Conservation (phyloP, 139 green algal species). For the Asterochloris sp. region DNA sequence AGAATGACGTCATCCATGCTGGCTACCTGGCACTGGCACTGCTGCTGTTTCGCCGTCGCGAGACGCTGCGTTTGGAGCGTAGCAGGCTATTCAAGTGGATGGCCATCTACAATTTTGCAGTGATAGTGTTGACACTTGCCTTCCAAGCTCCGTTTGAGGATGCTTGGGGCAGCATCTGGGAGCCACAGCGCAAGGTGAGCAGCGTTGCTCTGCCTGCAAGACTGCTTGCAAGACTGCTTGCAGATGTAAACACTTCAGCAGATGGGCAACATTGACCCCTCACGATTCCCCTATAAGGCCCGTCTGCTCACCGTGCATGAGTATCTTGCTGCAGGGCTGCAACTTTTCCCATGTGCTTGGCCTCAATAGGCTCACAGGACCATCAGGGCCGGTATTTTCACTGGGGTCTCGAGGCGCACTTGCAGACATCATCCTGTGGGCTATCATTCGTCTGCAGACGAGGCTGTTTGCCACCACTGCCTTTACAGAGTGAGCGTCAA, state of each 20-base stretch:
- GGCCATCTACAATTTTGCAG: slow-evolving; percentile 66
- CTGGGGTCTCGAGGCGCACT: slow-evolving; percentile 25
- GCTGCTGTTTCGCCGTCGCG: slow-evolving; percentile 60
- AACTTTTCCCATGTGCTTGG: slow-evolving; percentile 63
- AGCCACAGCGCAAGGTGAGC: not conserved
- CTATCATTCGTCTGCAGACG: slow-evolving; percentile 58
- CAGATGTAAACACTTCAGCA: not conserved
- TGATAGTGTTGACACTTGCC: slow-evolving; percentile 54
- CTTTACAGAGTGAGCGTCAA: slow-evolving; percentile 17
- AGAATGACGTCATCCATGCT: slow-evolving; percentile 75
- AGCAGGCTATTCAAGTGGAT: slow-evolving; percentile 63
- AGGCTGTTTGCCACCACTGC: slow-evolving; percentile 30
- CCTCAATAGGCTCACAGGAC: slow-evolving; percentile 52
- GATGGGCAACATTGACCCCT: not conserved
- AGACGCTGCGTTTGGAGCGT: slow-evolving; percentile 33
- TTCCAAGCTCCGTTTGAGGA: slow-evolving; percentile 52
- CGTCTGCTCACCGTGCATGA: too few relatives aligned
- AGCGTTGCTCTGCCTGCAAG: not conserved
- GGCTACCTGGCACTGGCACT: slow-evolving; percentile 74
- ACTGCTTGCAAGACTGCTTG: not conserved
- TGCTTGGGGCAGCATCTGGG: not conserved
- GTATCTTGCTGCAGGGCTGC: slow-evolving; percentile 32
- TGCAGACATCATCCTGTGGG: slow-evolving; percentile 65
- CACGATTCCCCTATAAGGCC: too few relatives aligned
- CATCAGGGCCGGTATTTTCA: slow-evolving; percentile 5